phyloP scores from a whole-genome alignment of 2,329 filamentous ascomycete genomes.

The Diaporthe longicolla region DNA sequence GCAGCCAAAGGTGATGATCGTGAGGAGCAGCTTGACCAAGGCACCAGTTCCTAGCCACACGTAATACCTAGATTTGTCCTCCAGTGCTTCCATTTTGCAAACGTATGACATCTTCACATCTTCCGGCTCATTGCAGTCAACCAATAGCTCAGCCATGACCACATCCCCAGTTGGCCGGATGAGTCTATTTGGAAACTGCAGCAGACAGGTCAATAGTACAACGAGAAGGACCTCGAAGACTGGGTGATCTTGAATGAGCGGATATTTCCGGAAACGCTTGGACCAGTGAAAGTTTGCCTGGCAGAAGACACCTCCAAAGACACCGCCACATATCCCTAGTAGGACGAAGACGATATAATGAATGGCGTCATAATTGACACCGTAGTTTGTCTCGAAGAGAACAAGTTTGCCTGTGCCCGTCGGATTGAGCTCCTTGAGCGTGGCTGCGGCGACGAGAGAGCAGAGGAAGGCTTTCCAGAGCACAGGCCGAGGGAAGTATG shows the following conservation, averaged over 20 bases:
- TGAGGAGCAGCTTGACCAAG: conserved; percentile 67
- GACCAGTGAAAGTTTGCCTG: conserved; percentile 70
- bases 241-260: conserved; percentile 67
- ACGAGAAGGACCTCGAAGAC: conserved; percentile 70
- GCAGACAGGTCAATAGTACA: conserved; percentile 64
- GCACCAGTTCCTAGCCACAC: conserved; percentile 67
- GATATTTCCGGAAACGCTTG: conserved; percentile 65
- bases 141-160: conserved; percentile 69
- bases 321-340: conserved; percentile 68
- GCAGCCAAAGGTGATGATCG: conserved; percentile 70
- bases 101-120: conserved; percentile 51
- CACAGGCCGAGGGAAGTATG: conserved; percentile 69
- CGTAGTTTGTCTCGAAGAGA: conserved; percentile 72
- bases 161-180: conserved; percentile 68
- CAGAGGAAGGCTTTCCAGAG: conserved; percentile 73
- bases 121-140: conserved; percentile 60
- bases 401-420: conserved; percentile 72
- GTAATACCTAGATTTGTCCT: conserved; percentile 58
- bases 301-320: conserved; percentile 73
- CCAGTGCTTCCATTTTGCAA: conserved; percentile 62
- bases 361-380: conserved; percentile 65
- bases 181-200: conserved; percentile 70
- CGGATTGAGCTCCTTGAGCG: conserved; percentile 70
- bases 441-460: conserved; percentile 67
- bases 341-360: conserved; percentile 71